Conservation (phyloP, 2,329 filamentous ascomycete species). For the Pseudocercospora crystallina region DNA sequence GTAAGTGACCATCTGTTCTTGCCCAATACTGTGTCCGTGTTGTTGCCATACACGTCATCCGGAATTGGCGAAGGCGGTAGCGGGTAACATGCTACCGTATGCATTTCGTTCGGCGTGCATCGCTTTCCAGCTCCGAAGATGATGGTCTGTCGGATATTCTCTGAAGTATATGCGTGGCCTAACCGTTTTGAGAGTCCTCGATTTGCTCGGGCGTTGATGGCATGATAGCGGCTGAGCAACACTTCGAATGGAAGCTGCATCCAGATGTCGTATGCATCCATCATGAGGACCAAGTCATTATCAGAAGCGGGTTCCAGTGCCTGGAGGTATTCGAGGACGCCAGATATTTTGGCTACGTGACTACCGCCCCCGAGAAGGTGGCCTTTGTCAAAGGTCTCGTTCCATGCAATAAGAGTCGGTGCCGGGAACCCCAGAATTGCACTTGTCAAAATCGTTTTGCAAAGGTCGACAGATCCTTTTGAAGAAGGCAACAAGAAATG, state of each 20-base stretch:
- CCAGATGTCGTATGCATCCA: conserved; percentile 31
- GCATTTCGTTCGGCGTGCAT: conserved; percentile 46
- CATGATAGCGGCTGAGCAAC: conserved; percentile 25
- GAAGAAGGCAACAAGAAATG: conserved; percentile 24
- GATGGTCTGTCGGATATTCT: conserved; percentile 46
- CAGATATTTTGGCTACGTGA: conserved; percentile 25
- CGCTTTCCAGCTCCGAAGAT: conserved; percentile 57
- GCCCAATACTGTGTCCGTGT: conserved; percentile 35
- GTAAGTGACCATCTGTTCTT: conserved; percentile 35
- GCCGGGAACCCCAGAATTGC: conserved; percentile 21
- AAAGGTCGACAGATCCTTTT: conserved; percentile 17
- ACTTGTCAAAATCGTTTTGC: conserved; percentile 23
- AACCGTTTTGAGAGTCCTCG: conserved; percentile 44
- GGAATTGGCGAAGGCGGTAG: conserved; percentile 54
- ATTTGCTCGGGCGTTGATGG: conserved; percentile 36
- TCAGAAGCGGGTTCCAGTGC: conserved; percentile 18
- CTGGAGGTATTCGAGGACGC: conserved; percentile 20
- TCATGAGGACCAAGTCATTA: conserved; percentile 27
- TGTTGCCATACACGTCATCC: conserved; percentile 45
- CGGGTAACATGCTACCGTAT: conserved; percentile 51
- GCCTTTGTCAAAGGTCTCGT: conserved; percentile 14
- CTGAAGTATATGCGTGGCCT: conserved; percentile 38
- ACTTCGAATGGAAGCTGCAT: conserved; percentile 27
- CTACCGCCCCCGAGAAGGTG: conserved; percentile 22
- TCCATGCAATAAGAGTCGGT: conserved; percentile 26